These are phyloP conservation scores for Sporormia fimetaria DNA, from an alignment of 495 filamentous ascomycete species.

Conservation along the genomic window DNA sequence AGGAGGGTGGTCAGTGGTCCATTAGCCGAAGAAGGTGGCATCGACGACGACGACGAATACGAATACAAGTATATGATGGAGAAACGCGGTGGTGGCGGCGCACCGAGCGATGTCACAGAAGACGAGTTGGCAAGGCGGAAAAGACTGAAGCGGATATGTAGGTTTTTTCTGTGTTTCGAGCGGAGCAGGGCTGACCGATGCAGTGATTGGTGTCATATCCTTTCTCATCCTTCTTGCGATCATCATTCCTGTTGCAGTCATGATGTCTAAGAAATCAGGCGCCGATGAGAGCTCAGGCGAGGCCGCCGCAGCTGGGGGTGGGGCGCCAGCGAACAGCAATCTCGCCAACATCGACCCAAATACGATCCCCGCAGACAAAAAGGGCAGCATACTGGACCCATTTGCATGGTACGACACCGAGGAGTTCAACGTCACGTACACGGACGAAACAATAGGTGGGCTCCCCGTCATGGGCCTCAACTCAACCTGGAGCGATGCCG, in stretches of 20 bases:
- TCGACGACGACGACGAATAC: constrained; percentile 27
- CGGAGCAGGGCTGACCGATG: not conserved
- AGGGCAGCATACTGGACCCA: constrained; percentile 75
- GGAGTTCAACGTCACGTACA: constrained; percentile 93
- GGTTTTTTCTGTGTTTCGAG: not conserved
- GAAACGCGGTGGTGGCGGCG: constrained; percentile 26
- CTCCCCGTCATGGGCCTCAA: constrained; percentile 84
- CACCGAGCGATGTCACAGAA: constrained; percentile 25
- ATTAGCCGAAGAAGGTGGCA: constrained; percentile 29
- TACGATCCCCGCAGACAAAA: constrained; percentile 54
- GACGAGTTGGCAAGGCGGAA: constrained; percentile 24
- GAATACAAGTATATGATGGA: constrained; percentile 25
- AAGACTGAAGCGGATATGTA: constrained; percentile 29
- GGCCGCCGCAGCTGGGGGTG: constrained; percentile 27
- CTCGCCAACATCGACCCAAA: constrained; percentile 47
- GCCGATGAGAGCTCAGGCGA: constrained; percentile 9
- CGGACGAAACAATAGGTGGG: constrained; percentile 68
- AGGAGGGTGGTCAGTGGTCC: constrained; percentile 33
- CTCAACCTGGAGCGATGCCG: constrained; percentile 75
- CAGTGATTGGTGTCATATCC: constrained; percentile 43
- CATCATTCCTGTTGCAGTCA: constrained; percentile 61
- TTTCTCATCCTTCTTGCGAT: constrained; percentile 55
- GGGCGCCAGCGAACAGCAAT: constrained; percentile 42
- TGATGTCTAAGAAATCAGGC: constrained; percentile 55
- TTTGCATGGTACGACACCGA: constrained; percentile 86